Conservation (phyloP, 2,329 filamentous ascomycete genomes). For the Cladophialophora chaetospira region DNA sequence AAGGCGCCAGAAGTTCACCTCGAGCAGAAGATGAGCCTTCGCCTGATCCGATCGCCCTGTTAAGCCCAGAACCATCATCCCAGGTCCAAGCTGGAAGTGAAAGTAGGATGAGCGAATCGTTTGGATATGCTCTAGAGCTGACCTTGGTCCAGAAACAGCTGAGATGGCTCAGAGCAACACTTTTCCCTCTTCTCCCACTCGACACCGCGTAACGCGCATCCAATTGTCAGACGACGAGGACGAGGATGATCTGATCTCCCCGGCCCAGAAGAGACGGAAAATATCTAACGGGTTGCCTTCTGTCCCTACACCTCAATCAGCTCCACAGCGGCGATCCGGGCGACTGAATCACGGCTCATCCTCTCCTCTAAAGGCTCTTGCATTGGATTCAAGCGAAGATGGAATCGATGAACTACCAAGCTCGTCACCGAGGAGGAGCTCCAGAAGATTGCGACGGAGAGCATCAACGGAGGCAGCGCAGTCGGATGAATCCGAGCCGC, state of each 20-base stretch:
- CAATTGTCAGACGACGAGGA: slow-evolving; percentile 12
- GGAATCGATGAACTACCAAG: neutral
- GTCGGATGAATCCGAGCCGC: neutral
- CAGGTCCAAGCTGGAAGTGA: slow-evolving; percentile 17
- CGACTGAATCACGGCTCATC: slow-evolving; percentile 12
- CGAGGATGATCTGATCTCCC: slow-evolving; percentile 29
- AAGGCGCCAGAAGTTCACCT: slow-evolving; percentile 16
- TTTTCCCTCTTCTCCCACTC: slow-evolving; percentile 13
- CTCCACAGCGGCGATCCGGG: slow-evolving; percentile 10
- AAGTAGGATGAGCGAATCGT: neutral
- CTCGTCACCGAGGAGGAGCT: slow-evolving; percentile 10
- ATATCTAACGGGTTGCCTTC: neutral
- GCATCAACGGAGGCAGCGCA: neutral
- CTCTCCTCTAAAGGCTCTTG: neutral
- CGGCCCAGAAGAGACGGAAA: slow-evolving; percentile 28
- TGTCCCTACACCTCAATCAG: neutral
- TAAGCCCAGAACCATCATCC: slow-evolving; percentile 31
- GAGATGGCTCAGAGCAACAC: neutral
- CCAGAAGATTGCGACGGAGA: slow-evolving; percentile 13
- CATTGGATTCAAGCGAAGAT: neutral
- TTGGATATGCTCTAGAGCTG: neutral
- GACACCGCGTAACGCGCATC: neutral
- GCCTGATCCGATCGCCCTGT: slow-evolving; percentile 5
- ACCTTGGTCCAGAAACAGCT: neutral
- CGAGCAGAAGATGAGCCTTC: slow-evolving; percentile 17